Evolutionary conservation across 2,329 filamentous ascomycete species (phyloP), one percentile per base, ranked within the genome.

Genomic region (Neopestalotiopsis sp.): DNA sequence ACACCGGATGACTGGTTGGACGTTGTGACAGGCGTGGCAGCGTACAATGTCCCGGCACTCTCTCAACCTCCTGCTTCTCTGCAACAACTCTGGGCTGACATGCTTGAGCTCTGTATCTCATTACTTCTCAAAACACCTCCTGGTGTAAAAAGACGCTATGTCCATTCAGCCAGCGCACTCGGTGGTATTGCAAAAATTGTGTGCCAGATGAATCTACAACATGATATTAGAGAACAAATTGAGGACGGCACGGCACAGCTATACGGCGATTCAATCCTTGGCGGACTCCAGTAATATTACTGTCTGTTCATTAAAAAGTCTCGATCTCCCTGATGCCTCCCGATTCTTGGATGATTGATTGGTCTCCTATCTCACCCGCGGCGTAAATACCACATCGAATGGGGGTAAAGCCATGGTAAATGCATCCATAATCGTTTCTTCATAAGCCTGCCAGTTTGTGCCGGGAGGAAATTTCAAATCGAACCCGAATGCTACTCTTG

Each of bases 1-100:
- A 81, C 83, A 9, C 78, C 80, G 6, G 88, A 90, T 71, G 82
- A 83, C 2, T 90, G 89, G 88, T 87, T 91, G 83, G 81, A 83
- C 42, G 71, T 87, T 7, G 81, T 90, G 42, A 88, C 85, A 2
- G 76, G 77, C 1, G 82, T 87, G 1, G 85, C 88, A 1, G 85
- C 83, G 4, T 86, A 84, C 83, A 74, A 83, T 58, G 75, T 82
- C 0, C 79, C 84, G 12, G 74, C 79, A 68, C 71, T 74, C 65
- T 70, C 17, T 61, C 74, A 53, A 40, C 62, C 72, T 7, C 34
- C 67, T 30, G 14, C 69, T 3, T 65, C 67, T 1, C 86, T 86
- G 1, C 82, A 84, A 34, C 76, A 90, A 66, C 87, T 90, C 75
- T 82, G 91, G 2, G 86, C 85, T 32, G 84, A 86, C 28, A 82